Evolutionary conservation across 1,284 basidiomycete species (phyloP).

Genomic region (Ganoderma boninense): DNA sequence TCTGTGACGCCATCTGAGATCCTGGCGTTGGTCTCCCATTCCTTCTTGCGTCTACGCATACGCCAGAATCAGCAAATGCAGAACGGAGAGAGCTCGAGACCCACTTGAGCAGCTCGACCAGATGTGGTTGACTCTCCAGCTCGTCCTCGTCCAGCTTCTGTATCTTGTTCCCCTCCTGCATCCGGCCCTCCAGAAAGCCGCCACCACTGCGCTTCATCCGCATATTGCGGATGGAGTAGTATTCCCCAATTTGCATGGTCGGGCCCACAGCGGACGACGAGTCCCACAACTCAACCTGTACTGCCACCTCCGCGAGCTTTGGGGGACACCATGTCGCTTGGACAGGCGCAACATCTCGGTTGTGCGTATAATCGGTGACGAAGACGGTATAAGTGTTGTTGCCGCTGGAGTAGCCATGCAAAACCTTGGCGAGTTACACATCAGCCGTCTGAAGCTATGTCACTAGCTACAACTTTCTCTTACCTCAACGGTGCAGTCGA

Average conservation of each 20-base stretch:
- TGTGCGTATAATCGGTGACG: slow-evolving; percentile 73
- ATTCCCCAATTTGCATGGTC: slow-evolving; percentile 58
- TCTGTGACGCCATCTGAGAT: slow-evolving; percentile 36
- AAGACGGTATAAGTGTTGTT: slow-evolving; percentile 57
- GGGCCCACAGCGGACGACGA: slow-evolving; percentile 48
- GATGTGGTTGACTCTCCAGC: slow-evolving; percentile 44
- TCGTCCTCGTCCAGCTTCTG: slow-evolving; percentile 51
- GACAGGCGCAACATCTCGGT: slow-evolving; percentile 42
- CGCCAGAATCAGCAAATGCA: slow-evolving; percentile 17
- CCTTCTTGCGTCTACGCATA: slow-evolving; percentile 58
- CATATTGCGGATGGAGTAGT: slow-evolving; percentile 64
- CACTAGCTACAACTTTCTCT: slow-evolving; percentile 21
- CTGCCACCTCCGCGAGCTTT: slow-evolving; percentile 50
- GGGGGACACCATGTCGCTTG: slow-evolving; percentile 57
- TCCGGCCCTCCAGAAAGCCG: slow-evolving; percentile 62
- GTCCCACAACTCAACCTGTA: slow-evolving; percentile 70
- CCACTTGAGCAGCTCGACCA: slow-evolving; percentile 62
- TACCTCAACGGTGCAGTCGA: slow-evolving; percentile 76
- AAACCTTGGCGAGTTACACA: slow-evolving; percentile 47
- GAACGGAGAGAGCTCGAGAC: slow-evolving; percentile 34
- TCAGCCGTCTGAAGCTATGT: background rate
- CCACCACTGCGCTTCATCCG: slow-evolving; percentile 50
- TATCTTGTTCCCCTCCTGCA: slow-evolving; percentile 56
- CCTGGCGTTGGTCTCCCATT: slow-evolving; percentile 49
- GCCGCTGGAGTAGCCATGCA: slow-evolving; percentile 51